Evolutionary conservation across 106 monocot genomes (phyloP).

Genomic region (Dioscorea alata): DNA sequence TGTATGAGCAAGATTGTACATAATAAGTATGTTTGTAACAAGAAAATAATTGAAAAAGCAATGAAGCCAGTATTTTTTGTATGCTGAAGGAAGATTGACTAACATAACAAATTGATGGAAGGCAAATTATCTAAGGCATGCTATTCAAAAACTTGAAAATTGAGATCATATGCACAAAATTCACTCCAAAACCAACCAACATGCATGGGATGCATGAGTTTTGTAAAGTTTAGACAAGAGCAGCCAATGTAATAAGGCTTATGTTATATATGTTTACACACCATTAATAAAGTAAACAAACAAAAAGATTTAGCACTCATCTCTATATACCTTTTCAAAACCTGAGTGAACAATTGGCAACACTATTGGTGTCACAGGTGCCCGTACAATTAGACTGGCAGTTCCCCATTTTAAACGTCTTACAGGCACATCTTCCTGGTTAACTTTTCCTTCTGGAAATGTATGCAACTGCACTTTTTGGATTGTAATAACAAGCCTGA

Average conservation of each 20-base stretch:
- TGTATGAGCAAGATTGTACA: too few relatives aligned
- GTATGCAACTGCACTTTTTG: slow-evolving; percentile 68
- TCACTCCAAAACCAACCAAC: too few relatives aligned
- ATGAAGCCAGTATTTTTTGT: too few relatives aligned
- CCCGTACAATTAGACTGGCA: slow-evolving; percentile 91
- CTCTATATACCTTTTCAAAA: slow-evolving; percentile 78
- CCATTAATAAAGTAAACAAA: background rate
- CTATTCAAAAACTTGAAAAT: too few relatives aligned
- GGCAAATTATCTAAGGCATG: too few relatives aligned
- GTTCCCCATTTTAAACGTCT: slow-evolving; percentile 94
- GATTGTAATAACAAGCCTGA: slow-evolving; percentile 8
- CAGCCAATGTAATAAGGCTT: background rate
- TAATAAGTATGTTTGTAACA: too few relatives aligned
- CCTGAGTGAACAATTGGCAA: slow-evolving; percentile 86
- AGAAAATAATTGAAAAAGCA: too few relatives aligned
- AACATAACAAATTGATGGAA: too few relatives aligned
- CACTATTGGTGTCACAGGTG: slow-evolving; percentile 73
- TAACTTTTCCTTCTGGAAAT: slow-evolving; percentile 96
- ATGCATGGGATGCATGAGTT: background rate
- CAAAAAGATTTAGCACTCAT: background rate
- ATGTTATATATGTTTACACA: too few relatives aligned
- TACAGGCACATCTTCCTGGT: slow-evolving; percentile 67
- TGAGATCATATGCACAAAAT: too few relatives aligned
- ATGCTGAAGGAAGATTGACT: too few relatives aligned
- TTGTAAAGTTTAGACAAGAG: background rate